Evolutionary conservation across 306 rosid species (phyloP).

Genomic region (Inga oerstediana): DNA sequence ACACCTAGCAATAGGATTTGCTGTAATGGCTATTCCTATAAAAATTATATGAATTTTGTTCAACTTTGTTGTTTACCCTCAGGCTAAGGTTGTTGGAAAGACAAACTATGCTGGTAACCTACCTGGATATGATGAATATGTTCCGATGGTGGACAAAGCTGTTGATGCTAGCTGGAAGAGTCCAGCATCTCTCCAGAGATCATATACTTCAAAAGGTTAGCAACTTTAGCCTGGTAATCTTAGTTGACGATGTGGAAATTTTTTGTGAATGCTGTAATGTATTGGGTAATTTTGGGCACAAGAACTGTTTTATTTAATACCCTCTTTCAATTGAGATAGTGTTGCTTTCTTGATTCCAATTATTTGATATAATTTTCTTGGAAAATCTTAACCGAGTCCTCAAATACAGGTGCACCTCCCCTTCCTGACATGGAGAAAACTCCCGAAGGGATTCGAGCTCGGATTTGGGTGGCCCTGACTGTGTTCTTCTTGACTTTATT

Average conservation of each 20-base stretch:
- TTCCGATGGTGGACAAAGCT: slow-evolving; percentile 98
- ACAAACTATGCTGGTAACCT: slow-evolving; percentile 58
- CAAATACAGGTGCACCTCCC: slow-evolving; percentile 55
- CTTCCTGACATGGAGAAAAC: slow-evolving; percentile 39
- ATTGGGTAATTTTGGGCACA: neutral
- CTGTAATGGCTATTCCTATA: neutral
- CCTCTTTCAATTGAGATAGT: neutral
- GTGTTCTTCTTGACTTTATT: slow-evolving; percentile 69
- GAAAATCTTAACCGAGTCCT: slow-evolving; percentile 28
- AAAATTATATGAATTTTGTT: neutral
- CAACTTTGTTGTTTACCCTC: slow-evolving; percentile 30
- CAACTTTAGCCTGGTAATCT: slow-evolving; percentile 18
- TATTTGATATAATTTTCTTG: slow-evolving; percentile 22
- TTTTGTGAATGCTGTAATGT: slow-evolving; percentile 10
- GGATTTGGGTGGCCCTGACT: slow-evolving; percentile 57
- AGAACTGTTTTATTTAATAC: neutral
- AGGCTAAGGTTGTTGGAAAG: slow-evolving; percentile 83
- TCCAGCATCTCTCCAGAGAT: slow-evolving; percentile 58
- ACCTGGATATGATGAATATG: slow-evolving; percentile 88
- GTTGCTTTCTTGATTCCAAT: slow-evolving; percentile 26
- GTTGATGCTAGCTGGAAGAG: slow-evolving; percentile 90
- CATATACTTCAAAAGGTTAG: slow-evolving; percentile 70
- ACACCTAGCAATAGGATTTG: slow-evolving; percentile 14
- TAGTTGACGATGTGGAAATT: slow-evolving; percentile 10
- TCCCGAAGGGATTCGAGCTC: slow-evolving; percentile 64